A percentile compares a stretch with the other conserved stretches of the same genome.
These are phyloP conservation scores for Globisporangium recalcitrans DNA, from an alignment of 352 stramenopile species.

Conservation along the genomic window DNA sequence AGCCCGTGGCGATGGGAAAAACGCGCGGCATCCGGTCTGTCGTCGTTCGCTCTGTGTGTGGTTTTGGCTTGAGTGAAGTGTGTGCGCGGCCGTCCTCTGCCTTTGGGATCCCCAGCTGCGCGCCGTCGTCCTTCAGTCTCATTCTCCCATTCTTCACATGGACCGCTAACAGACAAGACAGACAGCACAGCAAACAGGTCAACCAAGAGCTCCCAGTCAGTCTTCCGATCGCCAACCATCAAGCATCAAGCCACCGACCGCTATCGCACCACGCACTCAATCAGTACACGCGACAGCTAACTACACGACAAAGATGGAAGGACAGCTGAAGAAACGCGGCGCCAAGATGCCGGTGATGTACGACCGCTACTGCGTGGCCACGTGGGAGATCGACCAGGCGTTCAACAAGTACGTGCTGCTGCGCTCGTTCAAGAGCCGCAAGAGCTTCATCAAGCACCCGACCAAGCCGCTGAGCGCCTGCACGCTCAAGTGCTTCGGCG, in stretches of 20 bases:
- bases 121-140: not conserved
- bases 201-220: not conserved
- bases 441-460: slow-evolving; percentile 37
- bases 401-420: slow-evolving; percentile 57
- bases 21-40: not conserved
- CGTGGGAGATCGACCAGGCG: slow-evolving; percentile 46
- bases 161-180: not conserved
- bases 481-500: slow-evolving; percentile 62
- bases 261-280: not conserved
- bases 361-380: slow-evolving; percentile 78
- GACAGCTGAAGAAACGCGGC: slow-evolving; percentile 65
- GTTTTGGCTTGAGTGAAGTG: not conserved
- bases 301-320: slow-evolving; percentile 36
- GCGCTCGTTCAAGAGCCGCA: slow-evolving; percentile 62
- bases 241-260: not conserved
- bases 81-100: not conserved
- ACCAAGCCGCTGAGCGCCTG: slow-evolving; percentile 50
- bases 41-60: not conserved
- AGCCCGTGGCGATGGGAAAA: not conserved
- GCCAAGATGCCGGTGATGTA: slow-evolving; percentile 73
- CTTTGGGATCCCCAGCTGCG: not conserved
- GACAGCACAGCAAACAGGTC: not conserved
- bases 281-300: not conserved
- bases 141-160: slow-evolving; percentile 3
- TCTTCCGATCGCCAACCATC: not conserved